Evolutionary conservation across 2,329 filamentous ascomycete species (phyloP).

Genomic region (Aspergillus persii): DNA sequence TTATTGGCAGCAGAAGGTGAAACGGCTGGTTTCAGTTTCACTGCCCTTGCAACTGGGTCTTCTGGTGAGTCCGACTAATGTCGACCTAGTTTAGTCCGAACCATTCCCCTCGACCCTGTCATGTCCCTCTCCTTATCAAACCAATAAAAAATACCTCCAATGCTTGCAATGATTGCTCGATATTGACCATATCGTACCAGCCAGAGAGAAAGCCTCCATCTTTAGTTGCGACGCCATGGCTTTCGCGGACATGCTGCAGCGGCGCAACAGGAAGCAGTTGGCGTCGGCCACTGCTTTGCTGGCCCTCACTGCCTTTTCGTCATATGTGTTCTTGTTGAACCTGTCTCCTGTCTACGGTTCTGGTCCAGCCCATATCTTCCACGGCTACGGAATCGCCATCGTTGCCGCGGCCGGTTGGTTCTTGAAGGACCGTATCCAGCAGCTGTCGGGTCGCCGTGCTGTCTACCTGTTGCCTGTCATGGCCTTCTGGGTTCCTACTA

Average conservation of each 20-base stretch:
- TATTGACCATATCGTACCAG: slow-evolving; percentile 4
- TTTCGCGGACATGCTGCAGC: slow-evolving; percentile 23
- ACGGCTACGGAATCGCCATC: slow-evolving; percentile 63
- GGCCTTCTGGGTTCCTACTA: slow-evolving; percentile 69
- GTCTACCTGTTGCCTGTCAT: slow-evolving; percentile 64
- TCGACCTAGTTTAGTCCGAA: not conserved
- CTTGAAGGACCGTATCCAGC: slow-evolving; percentile 55
- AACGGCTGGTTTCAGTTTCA: not conserved
- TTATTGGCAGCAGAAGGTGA: not conserved
- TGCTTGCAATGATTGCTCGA: not conserved
- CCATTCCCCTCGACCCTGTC: not conserved
- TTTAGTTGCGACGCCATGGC: slow-evolving; percentile 23
- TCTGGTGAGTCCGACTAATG: not conserved
- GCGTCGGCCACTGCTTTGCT: slow-evolving; percentile 33
- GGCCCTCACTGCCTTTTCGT: slow-evolving; percentile 40
- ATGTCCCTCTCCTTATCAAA: not conserved
- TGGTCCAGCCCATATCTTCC: slow-evolving; percentile 72
- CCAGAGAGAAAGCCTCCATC: slow-evolving; percentile 3
- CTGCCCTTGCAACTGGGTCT: not conserved
- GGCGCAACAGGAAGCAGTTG: slow-evolving; percentile 26
- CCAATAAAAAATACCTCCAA: not conserved
- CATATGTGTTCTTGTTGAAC: slow-evolving; percentile 58
- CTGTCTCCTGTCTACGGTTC: slow-evolving; percentile 87
- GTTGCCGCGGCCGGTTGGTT: slow-evolving; percentile 72
- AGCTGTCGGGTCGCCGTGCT: slow-evolving; percentile 50